A percentile compares a stretch with the other conserved stretches of the same genome.
Conservation (phyloP, 768 basidiomycete species). For the Lactarius hengduanensis region DNA sequence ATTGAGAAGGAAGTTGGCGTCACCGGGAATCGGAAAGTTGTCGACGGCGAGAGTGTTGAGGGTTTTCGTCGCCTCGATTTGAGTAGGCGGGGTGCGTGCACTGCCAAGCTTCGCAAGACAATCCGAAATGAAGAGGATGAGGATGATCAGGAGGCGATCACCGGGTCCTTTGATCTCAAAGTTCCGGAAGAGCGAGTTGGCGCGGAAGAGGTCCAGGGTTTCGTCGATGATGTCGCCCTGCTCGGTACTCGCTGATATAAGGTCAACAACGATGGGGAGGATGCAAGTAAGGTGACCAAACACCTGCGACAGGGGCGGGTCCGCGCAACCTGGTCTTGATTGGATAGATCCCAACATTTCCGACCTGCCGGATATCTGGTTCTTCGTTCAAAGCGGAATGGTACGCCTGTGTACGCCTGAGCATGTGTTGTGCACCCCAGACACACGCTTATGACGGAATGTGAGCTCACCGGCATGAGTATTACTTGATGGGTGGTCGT, state of each 20-base stretch:
- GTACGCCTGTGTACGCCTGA: constrained; percentile 66
- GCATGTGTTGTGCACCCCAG: background rate
- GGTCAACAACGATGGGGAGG: constrained; percentile 21
- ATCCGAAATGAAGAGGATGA: constrained; percentile 97
- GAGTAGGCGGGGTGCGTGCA: constrained; percentile 62
- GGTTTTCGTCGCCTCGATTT: constrained; percentile 83
- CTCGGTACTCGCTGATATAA: constrained; percentile 64
- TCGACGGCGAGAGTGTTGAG: constrained; percentile 94
- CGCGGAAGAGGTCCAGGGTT: constrained; percentile 93
- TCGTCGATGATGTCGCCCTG: constrained; percentile 93
- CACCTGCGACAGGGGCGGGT: constrained; percentile 75
- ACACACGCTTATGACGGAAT: constrained; percentile 11
- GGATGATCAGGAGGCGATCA: constrained; percentile 92
- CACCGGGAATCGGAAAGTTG: constrained; percentile 90
- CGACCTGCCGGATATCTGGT: constrained; percentile 76
- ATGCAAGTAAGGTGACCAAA: constrained; percentile 29
- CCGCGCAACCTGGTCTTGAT: constrained; percentile 91
- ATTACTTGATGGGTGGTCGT: background rate
- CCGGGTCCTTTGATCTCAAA: constrained; percentile 99
- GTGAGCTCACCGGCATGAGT: constrained; percentile 32
- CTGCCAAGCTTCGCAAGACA: constrained; percentile 88
- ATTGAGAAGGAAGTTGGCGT: constrained; percentile 92
- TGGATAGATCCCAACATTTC: constrained; percentile 87
- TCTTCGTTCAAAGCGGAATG: constrained; percentile 92
- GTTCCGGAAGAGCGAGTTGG: constrained; percentile 98